A percentile compares a stretch with the other conserved stretches of the same genome.
These are phyloP conservation scores for Moricandia arvensis DNA, from an alignment of 345 rosid genomes.

Conservation along the genomic window DNA sequence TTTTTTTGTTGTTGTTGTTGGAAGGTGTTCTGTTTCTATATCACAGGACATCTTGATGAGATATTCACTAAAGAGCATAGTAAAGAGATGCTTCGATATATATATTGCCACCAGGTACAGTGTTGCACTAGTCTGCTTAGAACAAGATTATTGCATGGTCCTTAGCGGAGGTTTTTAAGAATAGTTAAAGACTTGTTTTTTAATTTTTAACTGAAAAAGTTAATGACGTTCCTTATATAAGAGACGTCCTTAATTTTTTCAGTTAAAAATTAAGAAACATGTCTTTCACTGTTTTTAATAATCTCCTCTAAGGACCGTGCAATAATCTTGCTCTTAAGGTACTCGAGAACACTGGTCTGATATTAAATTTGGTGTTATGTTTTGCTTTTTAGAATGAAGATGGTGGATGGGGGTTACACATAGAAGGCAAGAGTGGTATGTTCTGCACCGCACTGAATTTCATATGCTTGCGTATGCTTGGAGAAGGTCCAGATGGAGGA, in stretches of 20 bases:
- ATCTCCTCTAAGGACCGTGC: too few species aligned
- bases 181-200: too few species aligned
- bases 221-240: too few species aligned
- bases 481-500: constrained; percentile 61
- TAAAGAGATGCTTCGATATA: constrained; percentile 46
- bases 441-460: constrained; percentile 64
- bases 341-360: not conserved
- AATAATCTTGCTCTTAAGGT: too few species aligned
- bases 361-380: not conserved
- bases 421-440: constrained; percentile 79
- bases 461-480: constrained; percentile 67
- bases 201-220: too few species aligned
- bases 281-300: too few species aligned
- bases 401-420: constrained; percentile 93
- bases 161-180: too few species aligned
- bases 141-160: too few species aligned
- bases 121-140: not conserved
- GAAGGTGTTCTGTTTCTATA: constrained; percentile 42
- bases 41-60: constrained; percentile 42
- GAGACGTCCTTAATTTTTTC: too few species aligned
- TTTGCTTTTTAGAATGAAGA: constrained; percentile 59
- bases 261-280: too few species aligned
- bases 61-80: constrained; percentile 38
- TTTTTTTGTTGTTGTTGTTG: not conserved
- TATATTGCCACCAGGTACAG: constrained; percentile 40